Percentiles rank a stretch among this genome's conserved stretches.
These are phyloP conservation scores for slime mould (Dictyostelium discoideum) DNA, from an alignment of 78 protist species.

Conservation along the genomic window DNA sequence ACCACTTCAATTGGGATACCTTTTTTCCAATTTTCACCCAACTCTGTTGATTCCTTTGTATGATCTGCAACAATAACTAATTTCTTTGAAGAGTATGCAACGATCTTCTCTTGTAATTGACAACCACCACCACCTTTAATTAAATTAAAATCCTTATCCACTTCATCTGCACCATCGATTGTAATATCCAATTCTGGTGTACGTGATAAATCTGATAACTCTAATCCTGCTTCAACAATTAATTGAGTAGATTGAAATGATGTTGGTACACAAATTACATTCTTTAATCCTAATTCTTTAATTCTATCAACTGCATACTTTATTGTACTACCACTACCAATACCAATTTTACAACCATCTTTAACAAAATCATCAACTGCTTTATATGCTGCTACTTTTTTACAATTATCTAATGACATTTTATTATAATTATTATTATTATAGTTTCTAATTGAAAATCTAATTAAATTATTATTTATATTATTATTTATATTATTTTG, in stretches of 20 bases:
- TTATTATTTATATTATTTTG: too few relatives aligned
- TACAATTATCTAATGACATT: conserved; percentile 68
- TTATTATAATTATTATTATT: neutral
- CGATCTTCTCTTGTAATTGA: conserved; percentile 89
- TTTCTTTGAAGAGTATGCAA: conserved; percentile 70
- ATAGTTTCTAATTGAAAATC: neutral
- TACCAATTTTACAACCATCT: conserved; percentile 82
- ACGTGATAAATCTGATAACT: conserved; percentile 63
- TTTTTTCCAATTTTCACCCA: conserved; percentile 86
- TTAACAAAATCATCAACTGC: conserved; percentile 85
- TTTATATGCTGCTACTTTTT: conserved; percentile 79
- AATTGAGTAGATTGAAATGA: conserved; percentile 88
- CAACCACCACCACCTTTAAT: conserved; percentile 90
- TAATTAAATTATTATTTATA: neutral
- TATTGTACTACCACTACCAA: conserved; percentile 93
- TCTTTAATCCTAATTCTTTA: conserved; percentile 36
- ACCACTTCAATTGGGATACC: conserved; percentile 94
- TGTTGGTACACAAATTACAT: conserved; percentile 88
- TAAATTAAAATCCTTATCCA: conserved; percentile 67
- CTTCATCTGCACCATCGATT: conserved; percentile 94
- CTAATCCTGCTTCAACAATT: conserved; percentile 63
- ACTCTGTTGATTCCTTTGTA: conserved; percentile 65
- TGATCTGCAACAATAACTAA: conserved; percentile 90
- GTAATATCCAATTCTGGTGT: conserved; percentile 85
- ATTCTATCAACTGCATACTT: conserved; percentile 89